phyloP scores from a whole-genome alignment of 2,329 filamentous ascomycete species.

The Metarhizium guizhouense region DNA sequence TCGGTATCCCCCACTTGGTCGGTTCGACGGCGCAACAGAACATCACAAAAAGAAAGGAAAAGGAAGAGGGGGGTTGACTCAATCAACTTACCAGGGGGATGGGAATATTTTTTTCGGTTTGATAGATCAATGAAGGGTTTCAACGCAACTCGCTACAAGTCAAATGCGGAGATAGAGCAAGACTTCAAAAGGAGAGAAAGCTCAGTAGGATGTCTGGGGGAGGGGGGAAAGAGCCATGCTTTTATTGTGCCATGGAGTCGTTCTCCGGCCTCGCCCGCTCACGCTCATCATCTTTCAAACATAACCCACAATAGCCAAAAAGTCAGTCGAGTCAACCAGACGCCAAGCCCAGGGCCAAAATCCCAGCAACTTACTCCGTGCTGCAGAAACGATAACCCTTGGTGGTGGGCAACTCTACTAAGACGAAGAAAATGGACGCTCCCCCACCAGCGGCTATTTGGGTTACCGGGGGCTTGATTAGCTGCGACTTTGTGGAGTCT shows the following conservation, averaged over 20 bases:
- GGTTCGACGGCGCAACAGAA: neutral
- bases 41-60: neutral
- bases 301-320: conserved; percentile 5
- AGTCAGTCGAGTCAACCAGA: conserved; percentile 1
- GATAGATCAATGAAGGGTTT: conserved; percentile 13
- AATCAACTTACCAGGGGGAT: conserved; percentile 17
- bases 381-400: neutral
- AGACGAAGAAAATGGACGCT: neutral
- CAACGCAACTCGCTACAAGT: conserved; percentile 19
- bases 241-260: conserved; percentile 8
- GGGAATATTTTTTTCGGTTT: conserved; percentile 10
- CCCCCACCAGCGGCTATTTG: conserved; percentile 8
- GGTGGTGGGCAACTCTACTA: conserved; percentile 2
- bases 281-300: neutral
- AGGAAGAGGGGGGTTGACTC: neutral
- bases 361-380: neutral
- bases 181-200: conserved; percentile 15
- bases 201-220: conserved; percentile 10
- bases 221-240: conserved; percentile 10
- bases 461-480: conserved; percentile 5
- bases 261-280: conserved; percentile 5
- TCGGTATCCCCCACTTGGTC: neutral
- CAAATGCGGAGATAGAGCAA: conserved; percentile 15
- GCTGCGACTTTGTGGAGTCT: conserved; percentile 11
- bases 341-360: neutral